A percentile compares a stretch with the other conserved stretches of the same genome.
Evolutionary conservation across 2,329 filamentous ascomycete genomes (phyloP).

Genomic region (Aspergillus ustus): DNA sequence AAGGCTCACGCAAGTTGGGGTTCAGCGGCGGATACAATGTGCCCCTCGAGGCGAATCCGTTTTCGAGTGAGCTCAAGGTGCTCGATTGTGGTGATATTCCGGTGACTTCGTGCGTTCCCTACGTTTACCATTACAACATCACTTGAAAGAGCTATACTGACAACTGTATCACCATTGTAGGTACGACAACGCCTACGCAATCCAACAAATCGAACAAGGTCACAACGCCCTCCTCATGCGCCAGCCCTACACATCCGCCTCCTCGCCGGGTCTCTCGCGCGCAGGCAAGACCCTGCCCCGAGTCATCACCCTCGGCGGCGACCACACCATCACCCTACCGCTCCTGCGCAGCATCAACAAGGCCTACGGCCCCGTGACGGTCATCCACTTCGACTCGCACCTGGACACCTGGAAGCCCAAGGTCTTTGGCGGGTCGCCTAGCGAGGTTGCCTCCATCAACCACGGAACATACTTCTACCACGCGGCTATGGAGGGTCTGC

Average conservation of each 20-base stretch:
- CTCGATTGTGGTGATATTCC: slow-evolving; percentile 85
- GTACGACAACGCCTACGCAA: slow-evolving; percentile 80
- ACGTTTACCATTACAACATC: not conserved
- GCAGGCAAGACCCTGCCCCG: slow-evolving; percentile 77
- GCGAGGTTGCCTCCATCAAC: slow-evolving; percentile 76
- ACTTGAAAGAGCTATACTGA: no score
- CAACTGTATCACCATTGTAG: slow-evolving; percentile 43
- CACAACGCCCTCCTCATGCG: slow-evolving; percentile 77
- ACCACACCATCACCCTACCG: slow-evolving; percentile 52
- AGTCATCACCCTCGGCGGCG: slow-evolving; percentile 71
- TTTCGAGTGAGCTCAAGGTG: slow-evolving; percentile 78
- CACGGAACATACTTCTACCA: slow-evolving; percentile 91
- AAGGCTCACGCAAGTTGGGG: slow-evolving; percentile 53
- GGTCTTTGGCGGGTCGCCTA: slow-evolving; percentile 82
- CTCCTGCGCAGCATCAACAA: slow-evolving; percentile 63
- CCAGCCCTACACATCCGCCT: slow-evolving; percentile 69
- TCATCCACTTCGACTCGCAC: slow-evolving; percentile 68
- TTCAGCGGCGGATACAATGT: slow-evolving; percentile 86
- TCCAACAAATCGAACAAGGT: slow-evolving; percentile 84
- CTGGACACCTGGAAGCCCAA: slow-evolving; percentile 76
- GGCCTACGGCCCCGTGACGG: slow-evolving; percentile 70
- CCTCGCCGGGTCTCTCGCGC: slow-evolving; percentile 69
- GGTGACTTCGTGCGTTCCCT: slow-evolving; percentile 71
- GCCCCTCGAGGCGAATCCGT: slow-evolving; percentile 77
- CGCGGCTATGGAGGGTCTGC: slow-evolving; percentile 74